Percentiles rank a stretch among this genome's conserved stretches.
These are phyloP conservation scores for Russula emetica DNA, from an alignment of 768 basidiomycete species.

Conservation along the genomic window DNA sequence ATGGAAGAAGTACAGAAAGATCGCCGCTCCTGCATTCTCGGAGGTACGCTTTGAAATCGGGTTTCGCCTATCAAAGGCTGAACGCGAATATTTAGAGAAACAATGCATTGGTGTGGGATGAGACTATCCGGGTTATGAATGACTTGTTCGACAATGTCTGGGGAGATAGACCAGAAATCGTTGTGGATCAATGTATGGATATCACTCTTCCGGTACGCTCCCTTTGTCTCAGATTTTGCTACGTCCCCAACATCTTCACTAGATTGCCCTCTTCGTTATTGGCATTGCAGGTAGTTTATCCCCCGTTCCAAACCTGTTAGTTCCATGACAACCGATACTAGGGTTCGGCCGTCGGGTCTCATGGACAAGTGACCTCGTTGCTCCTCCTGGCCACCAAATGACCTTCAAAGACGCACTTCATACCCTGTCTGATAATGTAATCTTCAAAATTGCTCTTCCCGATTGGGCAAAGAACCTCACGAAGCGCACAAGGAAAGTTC, in stretches of 20 bases:
- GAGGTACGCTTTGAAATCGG: conserved; percentile 39
- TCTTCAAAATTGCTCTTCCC: conserved; percentile 40
- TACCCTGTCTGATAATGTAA: conserved; percentile 38
- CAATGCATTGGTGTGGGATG: conserved; percentile 40
- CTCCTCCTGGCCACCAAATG: conserved; percentile 44
- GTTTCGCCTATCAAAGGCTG: not conserved
- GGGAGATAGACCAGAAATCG: conserved; percentile 40
- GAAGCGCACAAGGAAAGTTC: conserved; percentile 33
- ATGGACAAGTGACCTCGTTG: conserved; percentile 43
- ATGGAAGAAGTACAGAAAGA: conserved; percentile 63
- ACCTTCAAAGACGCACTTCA: conserved; percentile 49
- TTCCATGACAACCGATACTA: not conserved
- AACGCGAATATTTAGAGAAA: conserved; percentile 31
- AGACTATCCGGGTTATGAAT: conserved; percentile 33
- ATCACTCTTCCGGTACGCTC: conserved; percentile 50
- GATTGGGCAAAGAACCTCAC: conserved; percentile 40
- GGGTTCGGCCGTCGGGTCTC: conserved; percentile 50
- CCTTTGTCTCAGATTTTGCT: not conserved
- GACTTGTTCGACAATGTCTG: conserved; percentile 43
- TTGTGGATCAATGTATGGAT: conserved; percentile 45
- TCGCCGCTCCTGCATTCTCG: conserved; percentile 59
- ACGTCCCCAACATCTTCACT: not conserved
- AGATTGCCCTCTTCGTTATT: conserved; percentile 56
- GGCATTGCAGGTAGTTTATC: conserved; percentile 40
- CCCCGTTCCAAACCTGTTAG: not conserved